Evolutionary conservation across 176 grass and related monocot genomes (phyloP), one percentile per base, ranked within the genome.

Genomic region (Melocanna baccifera): DNA sequence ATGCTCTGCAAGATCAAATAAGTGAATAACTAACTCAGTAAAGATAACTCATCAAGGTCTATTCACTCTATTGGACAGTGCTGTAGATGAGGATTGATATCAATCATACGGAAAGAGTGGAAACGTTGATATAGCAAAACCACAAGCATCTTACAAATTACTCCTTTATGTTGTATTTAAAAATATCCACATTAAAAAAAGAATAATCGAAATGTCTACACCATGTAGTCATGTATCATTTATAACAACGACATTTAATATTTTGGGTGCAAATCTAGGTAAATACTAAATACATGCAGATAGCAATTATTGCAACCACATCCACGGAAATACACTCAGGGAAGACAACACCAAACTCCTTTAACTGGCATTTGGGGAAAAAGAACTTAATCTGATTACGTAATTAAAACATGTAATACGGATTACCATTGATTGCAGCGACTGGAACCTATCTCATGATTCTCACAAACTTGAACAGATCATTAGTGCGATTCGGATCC

Each of bases 401-500:
- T 16, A 78, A 40, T 14, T 15, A 32, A 48, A 84, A 61, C 46
- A 57, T 1, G 40, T 48, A 71, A 15, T 77, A 65, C 30, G 59
- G 83, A 75, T 14, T 92, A 98, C 96, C 96, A 71, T 48, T 52
- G 20, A 70, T 75, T 14, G 76, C 64, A 90, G 83, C 84, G 66
- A 29, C 61, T 82, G 87, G 74, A 98, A 95, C 70, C 87, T 84
- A 77, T 84, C 96, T 94, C 93, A 98, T 91, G 43, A 81, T 88
- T 84, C 87, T 93, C 32, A 93, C 91, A 83, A 98, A 98, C 83
- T 77, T 82, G 86, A 91, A 98, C 19, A 98, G 87, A 85, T 87
- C 89, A 26, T 98, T 95, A 47, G 47, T 93, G 77, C 70, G 58
- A 67, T 98, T 94, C 78, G 95, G 84, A 69, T 92, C 93, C 20